Base-by-base conservation (phyloP, 225 moss, liverwort and hornwort genomes). In the Ulota crispa region DNA sequence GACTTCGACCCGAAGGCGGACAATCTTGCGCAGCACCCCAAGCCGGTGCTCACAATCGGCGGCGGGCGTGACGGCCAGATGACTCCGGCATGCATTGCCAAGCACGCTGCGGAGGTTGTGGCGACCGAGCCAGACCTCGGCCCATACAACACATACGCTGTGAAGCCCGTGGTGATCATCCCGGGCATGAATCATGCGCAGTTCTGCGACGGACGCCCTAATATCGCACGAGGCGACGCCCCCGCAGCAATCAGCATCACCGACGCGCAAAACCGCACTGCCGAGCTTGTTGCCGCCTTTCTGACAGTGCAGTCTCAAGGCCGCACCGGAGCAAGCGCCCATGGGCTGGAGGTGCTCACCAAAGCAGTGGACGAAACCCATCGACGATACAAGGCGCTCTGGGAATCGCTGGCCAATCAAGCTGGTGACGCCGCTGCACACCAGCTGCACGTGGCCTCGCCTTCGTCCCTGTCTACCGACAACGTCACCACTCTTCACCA, bases 161-260 rank as follows among this genome's bases (percentile, higher is more conserved):
- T 77, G 65, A 94, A 94, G 76, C 93, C 93, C 8, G 93, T 94
- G 65, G 61, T 94, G 14, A 85, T 89, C 78, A 83, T 94, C 61
- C 86, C 89, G 0, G 92, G 90, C 41, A 92, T 94, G 93, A 94
- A 92, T 78, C 92, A 92, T 52, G 92, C 85, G 28, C 89, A 92
- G 26, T 81, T 88, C n/a, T 53, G 69, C 65, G 77, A 92, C 32
- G 93, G 93, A 8, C 30, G 2, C 45, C 41, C 2, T 7, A 86
- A 93, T 37, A 0, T 14, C 3, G 63, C 42, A 56, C 78, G 86
- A 37, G 90, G 90, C 32, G 93, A 94, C 59, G 70, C 89, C 30
- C 3, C 55, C 6, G 89, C 85, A 56, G 43, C 71, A 16, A 82
- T 91, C 28, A 50, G 72, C 68, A 10, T 72, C 19, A 32, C 11